Conservation (phyloP, 768 basidiomycete genomes). For the Tulasnella sp. region DNA sequence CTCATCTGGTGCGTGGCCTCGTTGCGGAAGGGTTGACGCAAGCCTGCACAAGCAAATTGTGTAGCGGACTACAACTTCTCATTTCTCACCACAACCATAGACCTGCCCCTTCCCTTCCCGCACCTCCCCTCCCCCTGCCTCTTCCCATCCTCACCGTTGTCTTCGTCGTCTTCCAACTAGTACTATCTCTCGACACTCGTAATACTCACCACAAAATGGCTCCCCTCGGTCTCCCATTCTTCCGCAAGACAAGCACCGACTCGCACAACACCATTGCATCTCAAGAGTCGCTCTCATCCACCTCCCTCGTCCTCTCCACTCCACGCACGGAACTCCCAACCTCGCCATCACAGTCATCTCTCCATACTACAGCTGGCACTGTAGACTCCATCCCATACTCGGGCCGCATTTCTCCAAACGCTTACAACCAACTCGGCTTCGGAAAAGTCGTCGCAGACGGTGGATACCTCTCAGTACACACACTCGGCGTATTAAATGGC, state of each 20-base stretch:
- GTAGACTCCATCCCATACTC: constrained; percentile 12
- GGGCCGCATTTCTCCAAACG: constrained; percentile 4
- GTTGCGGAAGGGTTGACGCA: not conserved
- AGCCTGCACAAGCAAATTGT: not conserved
- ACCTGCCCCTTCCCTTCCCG: not conserved
- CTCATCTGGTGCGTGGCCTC: constrained; percentile 7
- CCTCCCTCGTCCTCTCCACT: not conserved
- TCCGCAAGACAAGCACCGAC: constrained; percentile 12
- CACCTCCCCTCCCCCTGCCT: not conserved
- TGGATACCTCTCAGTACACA: constrained; percentile 9
- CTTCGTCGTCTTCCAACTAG: not conserved
- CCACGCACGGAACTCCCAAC: not conserved
- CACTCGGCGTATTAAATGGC: constrained; percentile 7
- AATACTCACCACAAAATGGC: not conserved
- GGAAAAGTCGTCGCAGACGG: constrained; percentile 12
- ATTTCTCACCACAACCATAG: not conserved
- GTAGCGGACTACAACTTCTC: not conserved
- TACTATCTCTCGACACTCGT: not conserved
- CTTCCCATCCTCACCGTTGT: constrained; percentile 1
- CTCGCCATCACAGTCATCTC: constrained; percentile 6
- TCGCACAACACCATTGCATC: not conserved
- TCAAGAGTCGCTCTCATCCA: not conserved
- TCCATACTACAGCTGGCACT: constrained; percentile 6
- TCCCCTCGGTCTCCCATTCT: not conserved
- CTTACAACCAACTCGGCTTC: not conserved